These are phyloP conservation scores for Stagonosporopsis cucurbitacearum DNA, from an alignment of 2,329 filamentous ascomycete genomes.

Conservation along the genomic window DNA sequence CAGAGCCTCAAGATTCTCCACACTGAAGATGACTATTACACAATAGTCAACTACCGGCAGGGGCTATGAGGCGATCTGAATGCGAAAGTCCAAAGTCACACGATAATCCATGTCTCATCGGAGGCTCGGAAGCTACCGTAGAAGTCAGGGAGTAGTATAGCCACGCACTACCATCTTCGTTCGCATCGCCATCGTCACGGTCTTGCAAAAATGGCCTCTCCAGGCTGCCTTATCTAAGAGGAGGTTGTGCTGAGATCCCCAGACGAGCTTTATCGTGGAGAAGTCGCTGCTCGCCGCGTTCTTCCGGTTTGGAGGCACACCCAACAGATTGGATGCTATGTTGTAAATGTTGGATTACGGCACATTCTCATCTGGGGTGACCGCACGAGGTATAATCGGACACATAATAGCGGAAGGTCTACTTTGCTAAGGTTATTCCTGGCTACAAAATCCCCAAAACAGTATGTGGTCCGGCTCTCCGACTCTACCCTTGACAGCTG, in stretches of 20 bases:
- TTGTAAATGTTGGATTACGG: constrained; percentile 1
- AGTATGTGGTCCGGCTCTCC: constrained; percentile 15
- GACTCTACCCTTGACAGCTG: constrained; percentile 7
- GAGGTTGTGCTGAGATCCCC: background rate
- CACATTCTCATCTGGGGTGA: constrained; percentile 7
- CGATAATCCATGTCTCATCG: constrained; percentile 1
- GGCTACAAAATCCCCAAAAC: constrained; percentile 7
- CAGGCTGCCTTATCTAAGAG: background rate
- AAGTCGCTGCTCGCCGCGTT: constrained; percentile 11
- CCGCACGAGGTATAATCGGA: constrained; percentile 9
- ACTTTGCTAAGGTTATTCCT: constrained; percentile 13
- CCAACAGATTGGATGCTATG: background rate
- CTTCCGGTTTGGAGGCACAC: constrained; percentile 8
- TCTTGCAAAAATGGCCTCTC: background rate
- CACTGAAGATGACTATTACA: constrained; percentile 16
- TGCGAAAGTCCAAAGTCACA: constrained; percentile 6
- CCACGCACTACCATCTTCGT: background rate
- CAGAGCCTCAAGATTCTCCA: constrained; percentile 19
- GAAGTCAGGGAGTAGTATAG: background rate
- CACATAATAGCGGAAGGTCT: constrained; percentile 9
- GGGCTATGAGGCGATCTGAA: constrained; percentile 11
- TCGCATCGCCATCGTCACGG: background rate
- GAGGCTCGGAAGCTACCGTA: too few species aligned
- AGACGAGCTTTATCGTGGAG: constrained; percentile 4
- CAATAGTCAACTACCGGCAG: constrained; percentile 6